Evolutionary conservation across 73 alveolate species (phyloP), one percentile per base, ranked within the genome.

Genomic region (Paramecium octaurelia): DNA sequence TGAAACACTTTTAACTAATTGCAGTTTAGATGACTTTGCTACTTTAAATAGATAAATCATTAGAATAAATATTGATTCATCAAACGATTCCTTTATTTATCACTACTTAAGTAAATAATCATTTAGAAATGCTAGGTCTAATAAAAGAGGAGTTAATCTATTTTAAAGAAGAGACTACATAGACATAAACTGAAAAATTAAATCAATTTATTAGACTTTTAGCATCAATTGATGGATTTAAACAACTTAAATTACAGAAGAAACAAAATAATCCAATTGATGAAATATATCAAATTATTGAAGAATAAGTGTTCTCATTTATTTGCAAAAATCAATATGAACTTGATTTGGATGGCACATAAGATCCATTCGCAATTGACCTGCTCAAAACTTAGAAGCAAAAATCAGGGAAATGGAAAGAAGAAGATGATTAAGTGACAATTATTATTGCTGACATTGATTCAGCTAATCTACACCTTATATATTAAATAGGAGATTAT

Each of bases 331-430:
- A 73, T 73, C 59, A 73, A n/a, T 73, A 35, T 73, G 59, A 36
- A 73, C 34, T 73, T 21, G 87, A 73, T 29, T 73, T 36, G 11
- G 87, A 73, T 73, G 87, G 87, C 2, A 38, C 40, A 35, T 18
- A 36, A 36, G 87, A 73, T 73, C 87, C 59, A 36, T 73, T 73
- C 35, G 87, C 87, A 73, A 4, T 36, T 16, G 87, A 73, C 0
- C 46, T 73, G 2, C 34, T 73, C n/a, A 73, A 73, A 11, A 14
- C 18, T 9, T 35, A 73, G 8, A 73, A 73, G 14, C n/a, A 35
- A 10, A 73, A 73, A 38, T 35, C 59, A 34, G 87, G 87, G 0
- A 73, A 73, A 73, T 73, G 87, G 87, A 73, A 73, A 73, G 87
- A 73, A 73, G 57, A 73, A 73, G 60, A 36, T 14, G 21, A 73